A percentile compares a stretch with the other conserved stretches of the same genome.
Evolutionary conservation across 1,139 yeast genomes (phyloP).

Genomic region (Geotrichum restrictum): DNA sequence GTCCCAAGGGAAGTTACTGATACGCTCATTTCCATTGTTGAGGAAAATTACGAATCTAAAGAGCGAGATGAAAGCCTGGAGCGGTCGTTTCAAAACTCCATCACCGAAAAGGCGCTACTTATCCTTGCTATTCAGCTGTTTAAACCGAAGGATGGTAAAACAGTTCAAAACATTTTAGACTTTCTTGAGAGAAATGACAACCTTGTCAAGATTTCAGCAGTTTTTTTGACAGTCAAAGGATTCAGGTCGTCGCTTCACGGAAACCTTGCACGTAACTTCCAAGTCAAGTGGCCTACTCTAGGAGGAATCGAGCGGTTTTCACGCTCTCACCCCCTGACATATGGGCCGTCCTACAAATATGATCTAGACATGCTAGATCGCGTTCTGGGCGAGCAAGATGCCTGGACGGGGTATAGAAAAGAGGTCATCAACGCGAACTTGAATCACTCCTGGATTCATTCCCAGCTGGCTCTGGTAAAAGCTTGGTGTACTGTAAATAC

Average conservation of each 20-base stretch:
- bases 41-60: constrained; percentile 1
- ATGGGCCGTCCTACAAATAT: constrained; percentile 51
- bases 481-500: constrained; percentile 77
- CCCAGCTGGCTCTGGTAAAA: constrained; percentile 67
- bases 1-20: constrained; percentile 13
- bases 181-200: constrained; percentile 43
- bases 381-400: constrained; percentile 46
- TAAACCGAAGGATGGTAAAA: constrained; percentile 38
- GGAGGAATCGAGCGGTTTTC: constrained; percentile 49
- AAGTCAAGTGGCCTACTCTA: constrained; percentile 47
- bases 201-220: constrained; percentile 32
- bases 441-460: constrained; percentile 58
- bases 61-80: constrained; percentile 20
- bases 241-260: constrained; percentile 49
- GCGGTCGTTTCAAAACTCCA: constrained; percentile 41
- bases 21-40: constrained; percentile 14
- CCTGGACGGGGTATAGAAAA: constrained; percentile 54
- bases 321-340: constrained; percentile 26
- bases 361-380: constrained; percentile 62
- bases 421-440: constrained; percentile 59
- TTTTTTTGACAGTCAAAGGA: constrained; percentile 36
- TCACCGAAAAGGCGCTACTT: constrained; percentile 66
- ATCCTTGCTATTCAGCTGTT: constrained; percentile 69
- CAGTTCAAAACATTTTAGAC: constrained; percentile 44
- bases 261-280: constrained; percentile 46